A percentile compares a stretch with the other conserved stretches of the same genome.
Evolutionary conservation across 2,329 filamentous ascomycete genomes (phyloP).

Genomic region (Aspergillus proliferans): DNA sequence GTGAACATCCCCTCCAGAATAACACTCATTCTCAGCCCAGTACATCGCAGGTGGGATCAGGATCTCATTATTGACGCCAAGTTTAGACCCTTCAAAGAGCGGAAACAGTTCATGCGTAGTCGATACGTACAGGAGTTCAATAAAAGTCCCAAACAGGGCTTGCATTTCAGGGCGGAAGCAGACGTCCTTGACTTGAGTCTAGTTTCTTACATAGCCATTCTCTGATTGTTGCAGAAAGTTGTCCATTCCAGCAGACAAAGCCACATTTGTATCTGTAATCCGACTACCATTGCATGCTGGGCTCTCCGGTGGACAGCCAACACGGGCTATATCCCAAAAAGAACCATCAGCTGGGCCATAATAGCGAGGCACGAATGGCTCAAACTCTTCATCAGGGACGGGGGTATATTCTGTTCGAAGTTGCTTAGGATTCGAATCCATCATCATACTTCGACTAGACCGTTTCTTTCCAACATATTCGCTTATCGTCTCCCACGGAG

Average conservation of each 20-base stretch:
- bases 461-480: slow-evolving; percentile 30
- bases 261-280: slow-evolving; percentile 9
- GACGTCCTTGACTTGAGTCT: slow-evolving; percentile 38
- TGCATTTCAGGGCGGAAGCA: slow-evolving; percentile 43
- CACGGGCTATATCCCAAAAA: slow-evolving; percentile 40
- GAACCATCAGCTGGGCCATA: slow-evolving; percentile 10
- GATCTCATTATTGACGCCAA: slow-evolving; percentile 45
- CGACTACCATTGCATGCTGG: slow-evolving; percentile 8
- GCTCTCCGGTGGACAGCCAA: slow-evolving; percentile 29
- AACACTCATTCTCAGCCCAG: slow-evolving; percentile 40
- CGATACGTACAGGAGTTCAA: slow-evolving; percentile 42
- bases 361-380: slow-evolving; percentile 10
- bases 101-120: slow-evolving; percentile 42
- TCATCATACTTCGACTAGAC: slow-evolving; percentile 5
- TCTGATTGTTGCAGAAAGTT: slow-evolving; percentile 32
- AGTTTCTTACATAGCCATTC: slow-evolving; percentile 44
- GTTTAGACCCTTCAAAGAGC: slow-evolving; percentile 46
- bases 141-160: slow-evolving; percentile 43
- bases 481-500: slow-evolving; percentile 42
- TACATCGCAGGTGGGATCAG: slow-evolving; percentile 47
- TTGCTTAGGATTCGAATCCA: too few relatives aligned
- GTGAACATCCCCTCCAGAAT: slow-evolving; percentile 35
- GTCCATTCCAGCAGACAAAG: slow-evolving; percentile 8
- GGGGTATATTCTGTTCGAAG: slow-evolving; percentile 7
- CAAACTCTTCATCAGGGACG: slow-evolving; percentile 5